Evolutionary conservation across 352 stramenopile genomes (phyloP).

Genomic region (Sclerospora graminicola): DNA sequence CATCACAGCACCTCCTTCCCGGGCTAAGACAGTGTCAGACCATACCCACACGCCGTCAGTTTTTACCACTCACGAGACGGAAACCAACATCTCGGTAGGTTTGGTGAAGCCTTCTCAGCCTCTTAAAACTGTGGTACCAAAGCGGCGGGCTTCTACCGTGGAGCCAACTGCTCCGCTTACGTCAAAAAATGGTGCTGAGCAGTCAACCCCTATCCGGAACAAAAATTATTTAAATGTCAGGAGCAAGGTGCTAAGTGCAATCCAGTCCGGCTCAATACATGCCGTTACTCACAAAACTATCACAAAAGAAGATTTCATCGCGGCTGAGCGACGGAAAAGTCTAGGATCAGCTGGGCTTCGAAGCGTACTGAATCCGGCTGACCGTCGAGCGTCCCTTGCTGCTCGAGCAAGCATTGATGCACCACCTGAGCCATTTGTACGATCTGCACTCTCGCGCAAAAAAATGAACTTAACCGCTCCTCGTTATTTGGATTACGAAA

Average conservation of each 20-base stretch:
- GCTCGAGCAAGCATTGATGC: constrained; percentile 8
- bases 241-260: constrained; percentile 32
- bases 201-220: constrained; percentile 7
- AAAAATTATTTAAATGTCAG: constrained; percentile 42
- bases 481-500: constrained; percentile 59
- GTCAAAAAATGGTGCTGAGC: constrained; percentile 17
- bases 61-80: constrained; percentile 1
- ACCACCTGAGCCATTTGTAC: constrained; percentile 20
- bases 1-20: constrained; percentile 21
- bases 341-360: constrained; percentile 17
- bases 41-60: not conserved
- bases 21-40: constrained; percentile 10
- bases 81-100: constrained; percentile 4
- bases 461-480: constrained; percentile 37
- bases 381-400: constrained; percentile 23
- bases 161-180: constrained; percentile 20
- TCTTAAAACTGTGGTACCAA: constrained; percentile 13
- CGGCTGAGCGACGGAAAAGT: constrained; percentile 34
- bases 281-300: constrained; percentile 18
- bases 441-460: constrained; percentile 26
- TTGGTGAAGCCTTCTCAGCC: constrained; percentile 5
- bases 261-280: constrained; percentile 12
- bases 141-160: constrained; percentile 24
- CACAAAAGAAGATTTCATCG: constrained; percentile 28
- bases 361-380: constrained; percentile 7